Evolutionary conservation across 768 basidiomycete species (phyloP), one percentile per base, ranked within the genome.

Genomic region (Suillus fuscotomentosus): DNA sequence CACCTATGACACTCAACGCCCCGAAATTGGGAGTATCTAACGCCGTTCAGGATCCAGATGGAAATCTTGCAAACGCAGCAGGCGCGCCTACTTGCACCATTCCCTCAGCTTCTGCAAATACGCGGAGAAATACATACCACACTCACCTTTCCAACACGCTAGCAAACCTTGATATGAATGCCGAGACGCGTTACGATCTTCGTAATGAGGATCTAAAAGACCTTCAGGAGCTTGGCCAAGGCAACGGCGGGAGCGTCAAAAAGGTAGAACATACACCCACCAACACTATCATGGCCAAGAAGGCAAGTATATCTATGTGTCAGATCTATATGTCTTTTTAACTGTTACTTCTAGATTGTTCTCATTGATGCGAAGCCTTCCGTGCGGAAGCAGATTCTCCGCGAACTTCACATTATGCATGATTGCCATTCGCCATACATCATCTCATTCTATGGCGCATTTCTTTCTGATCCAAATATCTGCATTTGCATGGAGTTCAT

Each of bases 351-450:
- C 10, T 71, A 97, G 95, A 94, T 95, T 74, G 94, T 97, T 36
- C 87, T 96, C 66, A 97, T 97, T 76, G 95, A 97, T 78, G 95
- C 95, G 38, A 98, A 98, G 75, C 97, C 95, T 11, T 86, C 94
- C 2, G 94, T 99, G 39, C 85, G 96, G 67, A 99, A 99, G 75
- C 97, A 99, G 80, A 99, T 99, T 71, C 82, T 99, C 43, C 90
- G 97, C 60, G 97, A 99, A 75, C 82, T 99, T 69, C 97, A 98
- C 71, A 99, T 99, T 81, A 97, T 99, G 97, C 94, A 98, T 76
- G 92, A 97, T 77, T 99, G 97, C 78, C 84, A 90, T 68, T 96
- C 94, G 8, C 86, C 85, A 62, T 93, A 95, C 76, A 99, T 99
- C 75, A 92, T 99, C 70, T 95, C 93, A 0, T 99, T 98, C 81